phyloP scores from a whole-genome alignment of 2,329 filamentous ascomycete species.

The Magnaporthiopsis rhizophila region DNA sequence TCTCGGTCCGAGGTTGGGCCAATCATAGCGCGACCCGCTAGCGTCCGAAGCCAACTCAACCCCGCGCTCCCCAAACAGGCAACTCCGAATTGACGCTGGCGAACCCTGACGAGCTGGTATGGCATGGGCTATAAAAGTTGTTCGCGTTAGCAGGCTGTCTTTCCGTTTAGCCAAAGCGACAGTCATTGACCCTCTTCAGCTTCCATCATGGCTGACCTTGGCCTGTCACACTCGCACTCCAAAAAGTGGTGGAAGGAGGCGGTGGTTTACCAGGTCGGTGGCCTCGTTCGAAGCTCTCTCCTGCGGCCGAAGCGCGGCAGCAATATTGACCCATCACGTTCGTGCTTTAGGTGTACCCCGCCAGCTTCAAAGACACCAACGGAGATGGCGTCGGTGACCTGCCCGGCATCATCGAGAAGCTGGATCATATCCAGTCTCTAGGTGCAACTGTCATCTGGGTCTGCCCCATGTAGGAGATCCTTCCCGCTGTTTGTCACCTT shows the following conservation, averaged over 20 bases:
- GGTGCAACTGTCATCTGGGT: conserved; percentile 57
- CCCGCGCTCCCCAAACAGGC: no score
- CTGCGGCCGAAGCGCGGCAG: no score
- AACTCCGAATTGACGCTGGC: no score
- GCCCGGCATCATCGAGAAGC: conserved; percentile 53
- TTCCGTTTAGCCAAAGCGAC: no score
- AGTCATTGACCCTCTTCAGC: background rate
- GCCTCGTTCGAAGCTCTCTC: background rate
- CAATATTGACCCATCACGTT: no score
- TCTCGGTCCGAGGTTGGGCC: background rate
- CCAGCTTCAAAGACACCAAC: conserved; percentile 49
- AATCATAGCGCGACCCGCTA: background rate
- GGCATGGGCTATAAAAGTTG: no score
- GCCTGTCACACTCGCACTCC: background rate
- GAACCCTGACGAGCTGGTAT: no score
- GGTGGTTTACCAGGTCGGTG: conserved; percentile 6
- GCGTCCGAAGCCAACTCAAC: background rate
- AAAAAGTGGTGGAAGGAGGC: conserved; percentile 10
- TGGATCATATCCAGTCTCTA: conserved; percentile 55
- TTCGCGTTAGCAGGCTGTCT: no score
- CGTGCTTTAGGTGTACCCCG: conserved; percentile 36
- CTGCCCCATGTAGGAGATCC: conserved; percentile 28
- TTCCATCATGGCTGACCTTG: background rate
- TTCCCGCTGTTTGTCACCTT: background rate
- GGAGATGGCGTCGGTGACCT: conserved; percentile 59